Base-by-base conservation (phyloP, 2,329 filamentous ascomycete genomes). In the Claviceps arundinis region DNA sequence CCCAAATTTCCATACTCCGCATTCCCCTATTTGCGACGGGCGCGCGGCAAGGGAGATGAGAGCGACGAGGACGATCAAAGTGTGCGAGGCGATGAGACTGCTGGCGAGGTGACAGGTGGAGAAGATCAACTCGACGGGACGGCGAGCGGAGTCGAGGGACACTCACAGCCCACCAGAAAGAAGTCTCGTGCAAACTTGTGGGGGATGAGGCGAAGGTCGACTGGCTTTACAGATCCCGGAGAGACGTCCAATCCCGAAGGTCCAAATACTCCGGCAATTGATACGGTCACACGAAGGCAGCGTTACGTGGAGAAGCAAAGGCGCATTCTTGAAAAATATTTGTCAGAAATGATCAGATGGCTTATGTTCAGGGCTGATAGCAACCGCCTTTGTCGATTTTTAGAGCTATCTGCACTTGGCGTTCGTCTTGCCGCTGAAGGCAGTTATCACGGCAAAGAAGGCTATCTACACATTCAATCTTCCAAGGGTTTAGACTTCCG, bases 391-490 rank as follows among this genome's bases (percentile, higher is more conserved):
- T 98, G 93, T 70, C 93, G 94, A 57, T 98, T 98, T 65, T 73
- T 98, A 2, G 93, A 98, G 65, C 74, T 98, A 8, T 98, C 93
- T 19, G 91, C 94, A 0, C 75, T 98, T 5, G 93, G 93, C 22
- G 89, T 98, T 48, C 84, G 94, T 47, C 78, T 98, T 48, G 93
- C 93, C 24, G 89, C 91, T 0, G 94, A 98, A 68, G 90, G 89
- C 30, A 95, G 90, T 60, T 97, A 96, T 61, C 93, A 98, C 64
- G 94, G 93, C 54, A 98, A 98, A 67, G 94, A 98, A 68, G 94
- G 93, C 16, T 90, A 87, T 64, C 74, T 98, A 58, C 84, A 94
- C 59, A 95, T 98, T 57, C 87, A 94, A 61, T 94, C 89, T 5
- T 84, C 86, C 16, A 94, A 95, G 64, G 90, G 89, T 3, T 75